A percentile compares a stretch with the other conserved stretches of the same genome.
Conservation (phyloP, 2,329 filamentous ascomycete species). For the Apiospora malaysiana region DNA sequence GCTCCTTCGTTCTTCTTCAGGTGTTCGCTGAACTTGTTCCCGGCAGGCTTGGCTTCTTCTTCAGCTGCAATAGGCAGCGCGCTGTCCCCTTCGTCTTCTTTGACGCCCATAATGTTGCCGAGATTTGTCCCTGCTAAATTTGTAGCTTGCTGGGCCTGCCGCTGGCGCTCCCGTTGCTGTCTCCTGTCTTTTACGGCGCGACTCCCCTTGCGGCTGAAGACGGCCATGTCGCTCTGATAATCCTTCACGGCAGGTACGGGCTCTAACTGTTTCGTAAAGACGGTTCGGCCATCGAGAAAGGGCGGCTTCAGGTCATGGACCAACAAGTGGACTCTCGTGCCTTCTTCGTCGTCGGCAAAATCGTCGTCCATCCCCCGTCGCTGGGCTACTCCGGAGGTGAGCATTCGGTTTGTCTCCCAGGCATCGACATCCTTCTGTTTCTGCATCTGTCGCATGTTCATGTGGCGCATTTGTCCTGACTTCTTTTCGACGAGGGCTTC, state of each 20-base stretch:
- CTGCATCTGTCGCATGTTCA: slow-evolving; percentile 78
- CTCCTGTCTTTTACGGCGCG: slow-evolving; percentile 89
- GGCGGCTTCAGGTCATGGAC: slow-evolving; percentile 94
- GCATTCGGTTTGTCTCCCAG: slow-evolving; percentile 98
- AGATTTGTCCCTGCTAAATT: slow-evolving; percentile 90
- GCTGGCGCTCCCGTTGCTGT: slow-evolving; percentile 90
- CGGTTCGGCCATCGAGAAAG: slow-evolving; percentile 90
- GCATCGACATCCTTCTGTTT: slow-evolving; percentile 95
- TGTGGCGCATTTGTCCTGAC: slow-evolving; percentile 63
- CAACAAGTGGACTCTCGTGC: slow-evolving; percentile 84
- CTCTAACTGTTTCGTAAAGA: slow-evolving; percentile 97
- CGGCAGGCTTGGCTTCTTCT: slow-evolving; percentile 64
- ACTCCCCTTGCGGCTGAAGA: slow-evolving; percentile 95
- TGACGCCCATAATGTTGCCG: slow-evolving; percentile 94
- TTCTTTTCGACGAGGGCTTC: slow-evolving; percentile 81
- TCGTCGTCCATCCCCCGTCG: slow-evolving; percentile 80
- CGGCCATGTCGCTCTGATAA: slow-evolving; percentile 97
- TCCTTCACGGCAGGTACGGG: slow-evolving; percentile 93
- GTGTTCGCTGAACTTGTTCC: slow-evolving; percentile 86
- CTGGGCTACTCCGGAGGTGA: slow-evolving; percentile 94
- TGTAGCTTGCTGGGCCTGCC: slow-evolving; percentile 93
- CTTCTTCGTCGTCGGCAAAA: slow-evolving; percentile 86
- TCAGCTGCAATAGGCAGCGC: slow-evolving; percentile 79
- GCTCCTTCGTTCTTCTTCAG: slow-evolving; percentile 87
- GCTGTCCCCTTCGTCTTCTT: slow-evolving; percentile 91